A percentile compares a stretch with the other conserved stretches of the same genome.
phyloP scores from a whole-genome alignment of 2,329 filamentous ascomycete genomes.

The Myotisia sp. region DNA sequence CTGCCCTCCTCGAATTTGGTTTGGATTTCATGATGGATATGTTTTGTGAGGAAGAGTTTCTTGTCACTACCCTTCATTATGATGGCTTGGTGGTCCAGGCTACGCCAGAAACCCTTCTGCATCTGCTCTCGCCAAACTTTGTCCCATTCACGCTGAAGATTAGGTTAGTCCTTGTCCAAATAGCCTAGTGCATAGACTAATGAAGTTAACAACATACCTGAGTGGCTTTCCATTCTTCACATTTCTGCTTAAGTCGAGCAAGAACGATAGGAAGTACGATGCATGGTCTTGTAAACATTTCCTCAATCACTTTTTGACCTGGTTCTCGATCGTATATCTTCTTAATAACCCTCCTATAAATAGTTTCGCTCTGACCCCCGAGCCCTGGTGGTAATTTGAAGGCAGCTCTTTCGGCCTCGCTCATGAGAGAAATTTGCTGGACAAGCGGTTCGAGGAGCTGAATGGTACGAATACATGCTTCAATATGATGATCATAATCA shows the following conservation, averaged over 20 bases:
- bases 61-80: conserved; percentile 81
- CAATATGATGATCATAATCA: conserved; percentile 97
- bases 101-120: conserved; percentile 86
- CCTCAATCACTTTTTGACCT: conserved; percentile 70
- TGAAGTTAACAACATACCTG: conserved; percentile 36
- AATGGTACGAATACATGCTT: conserved; percentile 86
- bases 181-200: not conserved
- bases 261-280: conserved; percentile 80
- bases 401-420: conserved; percentile 51
- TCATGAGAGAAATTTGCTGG: conserved; percentile 73
- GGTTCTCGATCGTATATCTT: conserved; percentile 85
- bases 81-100: conserved; percentile 90
- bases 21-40: conserved; percentile 78
- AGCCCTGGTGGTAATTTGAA: conserved; percentile 74
- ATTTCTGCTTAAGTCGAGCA: conserved; percentile 81
- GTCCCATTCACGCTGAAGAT: conserved; percentile 79
- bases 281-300: conserved; percentile 72
- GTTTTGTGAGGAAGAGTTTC: conserved; percentile 77
- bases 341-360: conserved; percentile 93
- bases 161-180: conserved; percentile 4
- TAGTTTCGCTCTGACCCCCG: conserved; percentile 85
- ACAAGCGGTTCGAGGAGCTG: conserved; percentile 90
- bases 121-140: conserved; percentile 97
- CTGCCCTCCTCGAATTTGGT: conserved; percentile 85
- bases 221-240: conserved; percentile 94